phyloP scores from a whole-genome alignment of 345 rosid species.

The Corymbia maculata region DNA sequence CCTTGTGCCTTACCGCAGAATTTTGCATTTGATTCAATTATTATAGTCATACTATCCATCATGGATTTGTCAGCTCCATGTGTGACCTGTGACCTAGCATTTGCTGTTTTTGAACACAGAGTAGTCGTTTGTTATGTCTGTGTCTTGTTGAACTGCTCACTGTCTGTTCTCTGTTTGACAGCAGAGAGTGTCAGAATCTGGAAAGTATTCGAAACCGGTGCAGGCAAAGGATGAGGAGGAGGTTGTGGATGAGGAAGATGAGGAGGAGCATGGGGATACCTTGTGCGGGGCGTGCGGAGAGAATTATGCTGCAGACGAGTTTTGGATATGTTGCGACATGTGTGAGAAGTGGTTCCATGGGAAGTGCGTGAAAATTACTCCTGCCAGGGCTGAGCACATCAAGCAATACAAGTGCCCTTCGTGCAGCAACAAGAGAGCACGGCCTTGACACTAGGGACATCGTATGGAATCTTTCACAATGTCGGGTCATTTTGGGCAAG shows the following conservation, averaged over 20 bases:
- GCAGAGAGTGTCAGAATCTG: constrained; percentile 49
- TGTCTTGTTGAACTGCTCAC: background rate
- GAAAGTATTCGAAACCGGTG: constrained; percentile 20
- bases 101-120: background rate
- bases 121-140: background rate
- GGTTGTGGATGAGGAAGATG: constrained; percentile 40
- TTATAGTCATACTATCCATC: background rate
- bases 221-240: constrained; percentile 40
- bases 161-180: background rate
- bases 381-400: constrained; percentile 80
- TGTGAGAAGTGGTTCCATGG: constrained; percentile 89
- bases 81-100: background rate
- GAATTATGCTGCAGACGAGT: constrained; percentile 60
- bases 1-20: background rate
- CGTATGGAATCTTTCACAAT: background rate
- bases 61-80: background rate
- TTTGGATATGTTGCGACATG: constrained; percentile 70
- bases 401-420: constrained; percentile 81
- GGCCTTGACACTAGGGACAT: constrained; percentile 23
- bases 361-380: constrained; percentile 75
- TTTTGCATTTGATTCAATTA: background rate
- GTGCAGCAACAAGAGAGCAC: constrained; percentile 77
- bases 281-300: constrained; percentile 74
- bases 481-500: background rate
- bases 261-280: constrained; percentile 59